Evolutionary conservation across 169 alveolate species (phyloP).

Genomic region (Plasmodium billcollinsi): DNA sequence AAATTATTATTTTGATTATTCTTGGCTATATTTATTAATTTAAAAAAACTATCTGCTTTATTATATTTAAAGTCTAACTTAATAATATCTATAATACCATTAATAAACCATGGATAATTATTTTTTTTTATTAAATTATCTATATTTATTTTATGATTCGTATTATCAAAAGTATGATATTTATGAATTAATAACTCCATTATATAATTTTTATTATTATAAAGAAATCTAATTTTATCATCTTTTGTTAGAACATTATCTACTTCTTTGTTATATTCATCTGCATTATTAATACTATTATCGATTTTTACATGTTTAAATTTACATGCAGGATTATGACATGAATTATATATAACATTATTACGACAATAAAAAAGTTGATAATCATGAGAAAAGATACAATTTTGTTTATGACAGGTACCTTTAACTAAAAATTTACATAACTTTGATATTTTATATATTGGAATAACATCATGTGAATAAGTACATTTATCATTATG

Average conservation of each 20-base stretch:
- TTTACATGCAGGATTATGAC: constrained; percentile 78
- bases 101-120: constrained; percentile 71
- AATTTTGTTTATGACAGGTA: constrained; percentile 77
- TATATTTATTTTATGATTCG: constrained; percentile 8
- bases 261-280: constrained; percentile 48
- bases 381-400: constrained; percentile 85
- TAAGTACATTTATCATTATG: constrained; percentile 82
- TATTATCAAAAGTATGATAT: constrained; percentile 23
- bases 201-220: constrained; percentile 84
- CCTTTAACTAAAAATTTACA: constrained; percentile 82
- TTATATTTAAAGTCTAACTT: constrained; percentile 37
- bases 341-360: constrained; percentile 76
- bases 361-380: constrained; percentile 82
- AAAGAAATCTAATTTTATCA: constrained; percentile 83
- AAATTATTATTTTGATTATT: neutral
- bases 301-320: constrained; percentile 80
- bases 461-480: constrained; percentile 87
- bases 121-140: constrained; percentile 33
- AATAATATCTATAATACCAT: constrained; percentile 57
- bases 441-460: constrained; percentile 84
- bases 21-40: constrained; percentile 13
- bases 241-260: constrained; percentile 80
- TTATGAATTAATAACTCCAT: constrained; percentile 73
- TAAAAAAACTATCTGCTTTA: constrained; percentile 31
- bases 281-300: constrained; percentile 18